Evolutionary conservation across 495 filamentous ascomycete genomes (phyloP), one percentile per base, ranked within the genome.

Genomic region (Aspergillus egyptiacus): DNA sequence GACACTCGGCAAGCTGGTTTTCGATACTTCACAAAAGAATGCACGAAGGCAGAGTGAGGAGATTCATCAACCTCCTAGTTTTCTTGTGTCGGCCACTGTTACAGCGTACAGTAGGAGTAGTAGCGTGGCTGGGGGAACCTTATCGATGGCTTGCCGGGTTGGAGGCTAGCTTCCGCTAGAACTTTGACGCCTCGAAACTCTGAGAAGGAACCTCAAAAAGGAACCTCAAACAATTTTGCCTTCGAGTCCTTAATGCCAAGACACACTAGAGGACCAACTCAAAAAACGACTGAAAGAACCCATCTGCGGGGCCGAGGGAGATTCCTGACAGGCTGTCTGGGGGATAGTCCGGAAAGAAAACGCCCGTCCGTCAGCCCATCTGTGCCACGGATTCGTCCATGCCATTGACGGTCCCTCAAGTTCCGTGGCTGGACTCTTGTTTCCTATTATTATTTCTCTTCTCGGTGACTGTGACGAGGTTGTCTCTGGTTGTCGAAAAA

Each of bases 221-320:
- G n/a, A n/a, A n/a, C n/a, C n/a, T n/a, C n/a, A n/a, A 9, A 30
- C 22, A 25, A 18, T 42, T 31, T 42, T 18, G 23, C 39, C 48
- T 38, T 33, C 47, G 41, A 56, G 42, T 56, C 50, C 37, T 35
- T 14, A 45, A 13, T 37, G 57, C 53, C 57, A 59, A 59, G 57
- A 37, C 17, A 17, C 42, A 51, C 57, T 54, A 54, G 44, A 33
- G 30, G 23, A 23, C 51, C 50, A 45, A 40, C 43, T 31, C 34
- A 31, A 23, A 47, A 25, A 32, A 43, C 56, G 47, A 56, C 53
- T 56, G 53, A 39, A 48, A 33, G 53, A 46, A 54, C 45, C 44
- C 9, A 19, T 37, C 15, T 44, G 53, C 50, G 57, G 57, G 49
- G 47, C 50, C 52, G 46, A 40, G 15, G 44, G 41, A 40, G 39